Conservation (phyloP, 2,329 filamentous ascomycete species). For the Dactylellina drechsleri region DNA sequence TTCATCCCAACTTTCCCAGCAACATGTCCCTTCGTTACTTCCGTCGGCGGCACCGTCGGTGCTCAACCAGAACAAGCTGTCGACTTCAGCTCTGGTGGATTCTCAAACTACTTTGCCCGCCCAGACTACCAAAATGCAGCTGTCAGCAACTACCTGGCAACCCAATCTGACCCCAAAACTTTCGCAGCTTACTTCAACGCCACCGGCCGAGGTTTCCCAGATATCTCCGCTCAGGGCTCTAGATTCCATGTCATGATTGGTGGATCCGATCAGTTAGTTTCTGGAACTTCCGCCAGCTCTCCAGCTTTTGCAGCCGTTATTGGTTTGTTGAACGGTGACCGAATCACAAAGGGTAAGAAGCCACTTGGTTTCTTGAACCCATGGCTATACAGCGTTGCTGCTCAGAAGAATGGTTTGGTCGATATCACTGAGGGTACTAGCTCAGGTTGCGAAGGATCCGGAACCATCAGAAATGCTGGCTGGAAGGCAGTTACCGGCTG, state of each 20-base stretch:
- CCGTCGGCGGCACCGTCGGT: constrained; percentile 70
- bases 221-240: constrained; percentile 70
- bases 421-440: constrained; percentile 63
- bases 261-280: constrained; percentile 61
- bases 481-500: constrained; percentile 58
- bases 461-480: constrained; percentile 57
- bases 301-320: constrained; percentile 71
- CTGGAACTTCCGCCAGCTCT: constrained; percentile 69
- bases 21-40: constrained; percentile 75
- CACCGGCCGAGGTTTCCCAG: constrained; percentile 68
- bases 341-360: constrained; percentile 65
- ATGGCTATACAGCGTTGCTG: constrained; percentile 61
- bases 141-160: constrained; percentile 64
- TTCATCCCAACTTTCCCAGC: constrained; percentile 73
- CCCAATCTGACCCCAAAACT: constrained; percentile 48
- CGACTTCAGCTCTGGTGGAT: constrained; percentile 65
- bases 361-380: constrained; percentile 64
- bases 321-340: constrained; percentile 71
- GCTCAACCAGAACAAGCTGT: constrained; percentile 66
- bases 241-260: constrained; percentile 61
- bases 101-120: constrained; percentile 66
- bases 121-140: constrained; percentile 65
- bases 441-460: constrained; percentile 60
- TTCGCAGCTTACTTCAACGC: constrained; percentile 66
- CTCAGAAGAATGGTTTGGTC: constrained; percentile 60